phyloP scores from a whole-genome alignment of 306 rosid species.

The Corylus heterophylla region DNA sequence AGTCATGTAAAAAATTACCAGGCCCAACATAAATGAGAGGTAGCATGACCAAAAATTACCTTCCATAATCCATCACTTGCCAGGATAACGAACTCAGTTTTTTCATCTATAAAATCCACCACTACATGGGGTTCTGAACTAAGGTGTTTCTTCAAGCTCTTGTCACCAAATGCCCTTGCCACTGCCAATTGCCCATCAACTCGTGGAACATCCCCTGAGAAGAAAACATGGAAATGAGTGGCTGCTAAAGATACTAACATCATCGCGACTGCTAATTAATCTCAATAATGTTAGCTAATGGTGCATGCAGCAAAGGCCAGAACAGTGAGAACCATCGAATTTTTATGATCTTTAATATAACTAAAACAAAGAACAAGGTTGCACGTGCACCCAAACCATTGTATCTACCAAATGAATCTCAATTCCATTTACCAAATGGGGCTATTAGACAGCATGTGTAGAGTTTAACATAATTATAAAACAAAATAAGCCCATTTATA shows the following conservation, averaged over 20 bases:
- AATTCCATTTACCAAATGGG: neutral
- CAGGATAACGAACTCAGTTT: slow-evolving; percentile 69
- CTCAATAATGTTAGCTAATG: neutral
- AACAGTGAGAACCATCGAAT: neutral
- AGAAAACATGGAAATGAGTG: slow-evolving; percentile 1
- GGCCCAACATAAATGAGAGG: neutral
- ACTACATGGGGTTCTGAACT: slow-evolving; percentile 79
- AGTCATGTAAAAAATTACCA: neutral
- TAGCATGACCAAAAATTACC: slow-evolving; percentile 40
- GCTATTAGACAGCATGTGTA: neutral
- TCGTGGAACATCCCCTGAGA: slow-evolving; percentile 84
- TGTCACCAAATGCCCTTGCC: slow-evolving; percentile 96
- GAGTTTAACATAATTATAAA: neutral
- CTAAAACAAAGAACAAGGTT: neutral
- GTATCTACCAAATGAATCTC: neutral
- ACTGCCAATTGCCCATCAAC: slow-evolving; percentile 97
- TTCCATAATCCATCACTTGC: slow-evolving; percentile 99
- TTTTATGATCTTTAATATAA: neutral
- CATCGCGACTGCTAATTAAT: neutral
- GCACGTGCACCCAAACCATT: neutral
- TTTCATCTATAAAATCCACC: slow-evolving; percentile 51
- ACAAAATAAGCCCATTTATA: neutral
- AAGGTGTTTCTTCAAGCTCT: slow-evolving; percentile 83
- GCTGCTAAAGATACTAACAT: neutral
- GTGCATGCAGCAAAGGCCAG: neutral